Evolutionary conservation across 805 yeast species (phyloP).

Genomic region (Candida coquimbonensis): DNA sequence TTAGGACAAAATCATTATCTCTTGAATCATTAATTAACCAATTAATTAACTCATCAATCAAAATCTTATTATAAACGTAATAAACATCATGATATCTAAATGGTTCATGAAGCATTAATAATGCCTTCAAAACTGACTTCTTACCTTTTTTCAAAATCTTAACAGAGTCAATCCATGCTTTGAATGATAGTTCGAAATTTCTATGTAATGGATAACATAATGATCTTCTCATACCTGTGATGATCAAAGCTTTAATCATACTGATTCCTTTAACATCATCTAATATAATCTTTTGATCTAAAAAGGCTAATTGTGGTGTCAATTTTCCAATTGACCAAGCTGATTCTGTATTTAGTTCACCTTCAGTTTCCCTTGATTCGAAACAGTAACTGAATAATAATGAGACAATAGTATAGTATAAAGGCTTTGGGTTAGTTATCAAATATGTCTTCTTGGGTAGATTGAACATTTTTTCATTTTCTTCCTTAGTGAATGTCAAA

Average conservation of each 20-base stretch:
- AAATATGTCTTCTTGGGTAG: conserved; percentile 61
- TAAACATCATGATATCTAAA: conserved; percentile 81
- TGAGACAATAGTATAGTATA: conserved; percentile 57
- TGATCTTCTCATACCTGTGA: conserved; percentile 66
- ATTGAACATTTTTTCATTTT: conserved; percentile 59
- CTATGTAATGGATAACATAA: conserved; percentile 77
- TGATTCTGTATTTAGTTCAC: conserved; percentile 73
- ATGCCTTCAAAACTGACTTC: conserved; percentile 48
- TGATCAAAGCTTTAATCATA: conserved; percentile 44
- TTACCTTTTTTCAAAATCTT: conserved; percentile 62
- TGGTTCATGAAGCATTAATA: conserved; percentile 59
- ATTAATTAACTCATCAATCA: conserved; percentile 68
- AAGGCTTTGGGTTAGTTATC: conserved; percentile 46
- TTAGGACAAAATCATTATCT: conserved; percentile 50
- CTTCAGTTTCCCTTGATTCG: conserved; percentile 68
- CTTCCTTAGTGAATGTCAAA: conserved; percentile 45
- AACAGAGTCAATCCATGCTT: conserved; percentile 73
- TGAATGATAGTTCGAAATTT: conserved; percentile 48
- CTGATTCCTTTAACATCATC: conserved; percentile 20
- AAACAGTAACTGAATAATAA: conserved; percentile 67
- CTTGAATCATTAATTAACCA: conserved; percentile 59
- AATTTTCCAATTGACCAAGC: conserved; percentile 92
- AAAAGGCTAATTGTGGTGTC: conserved; percentile 65
- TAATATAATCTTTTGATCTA: conserved; percentile 53
- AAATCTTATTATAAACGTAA: conserved; percentile 72